Percentiles rank a stretch among this genome's conserved stretches.
These are phyloP conservation scores for Ophiostoma ips DNA, from an alignment of 2,329 filamentous ascomycete species.

Conservation along the genomic window DNA sequence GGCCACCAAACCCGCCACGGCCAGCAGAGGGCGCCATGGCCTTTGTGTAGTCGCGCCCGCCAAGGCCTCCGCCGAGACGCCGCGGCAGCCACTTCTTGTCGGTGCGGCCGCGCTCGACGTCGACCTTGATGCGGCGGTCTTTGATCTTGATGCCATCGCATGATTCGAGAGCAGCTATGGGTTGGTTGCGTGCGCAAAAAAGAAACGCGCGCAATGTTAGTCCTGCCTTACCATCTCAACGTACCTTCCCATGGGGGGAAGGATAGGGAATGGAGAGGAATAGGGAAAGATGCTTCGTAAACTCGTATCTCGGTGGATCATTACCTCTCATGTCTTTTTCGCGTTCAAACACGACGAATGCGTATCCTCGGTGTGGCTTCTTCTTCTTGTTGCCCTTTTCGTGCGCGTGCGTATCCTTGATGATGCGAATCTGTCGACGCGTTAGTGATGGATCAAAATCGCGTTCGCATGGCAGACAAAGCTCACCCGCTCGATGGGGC, in stretches of 20 bases:
- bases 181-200: constrained; percentile 24
- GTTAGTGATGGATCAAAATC: constrained; percentile 3
- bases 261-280: constrained; percentile 19
- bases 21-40: constrained; percentile 55
- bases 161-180: constrained; percentile 71
- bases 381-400: constrained; percentile 63
- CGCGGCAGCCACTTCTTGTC: constrained; percentile 88
- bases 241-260: constrained; percentile 25
- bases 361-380: constrained; percentile 78
- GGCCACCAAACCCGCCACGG: constrained; percentile 27
- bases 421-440: constrained; percentile 62
- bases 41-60: constrained; percentile 87
- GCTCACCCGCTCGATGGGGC: constrained; percentile 78
- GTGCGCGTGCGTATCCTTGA: constrained; percentile 59
- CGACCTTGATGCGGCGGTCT: constrained; percentile 81
- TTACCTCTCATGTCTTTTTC: constrained; percentile 99
- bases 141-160: constrained; percentile 86
- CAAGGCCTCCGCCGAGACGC: constrained; percentile 80
- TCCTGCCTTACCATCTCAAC: constrained; percentile 46
- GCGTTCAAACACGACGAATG: constrained; percentile 91
- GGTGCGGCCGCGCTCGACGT: constrained; percentile 90
- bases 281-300: background rate
- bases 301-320: constrained; percentile 13
- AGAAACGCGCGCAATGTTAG: constrained; percentile 49
- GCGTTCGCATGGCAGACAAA: background rate